These are phyloP conservation scores for Zymoseptoria passerinii DNA, from an alignment of 2,329 filamentous ascomycete genomes.

Conservation along the genomic window DNA sequence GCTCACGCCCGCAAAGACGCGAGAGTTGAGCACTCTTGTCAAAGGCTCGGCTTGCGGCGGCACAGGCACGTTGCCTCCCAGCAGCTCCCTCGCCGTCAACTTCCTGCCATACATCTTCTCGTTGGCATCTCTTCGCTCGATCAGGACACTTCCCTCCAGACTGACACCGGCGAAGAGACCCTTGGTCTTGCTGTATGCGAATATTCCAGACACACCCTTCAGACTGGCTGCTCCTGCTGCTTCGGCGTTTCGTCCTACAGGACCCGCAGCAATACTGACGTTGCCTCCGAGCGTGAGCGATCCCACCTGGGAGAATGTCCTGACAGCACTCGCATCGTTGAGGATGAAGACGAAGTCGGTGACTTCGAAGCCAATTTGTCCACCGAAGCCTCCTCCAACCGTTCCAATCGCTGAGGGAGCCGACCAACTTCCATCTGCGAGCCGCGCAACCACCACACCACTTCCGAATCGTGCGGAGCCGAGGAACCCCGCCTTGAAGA, in stretches of 20 bases:
- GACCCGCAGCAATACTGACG: constrained; percentile 89
- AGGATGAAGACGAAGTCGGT: constrained; percentile 98
- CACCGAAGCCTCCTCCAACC: constrained; percentile 72
- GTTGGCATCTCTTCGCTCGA: constrained; percentile 93
- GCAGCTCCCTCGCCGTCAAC: constrained; percentile 71
- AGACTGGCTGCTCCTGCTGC: constrained; percentile 88
- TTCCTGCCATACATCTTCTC: constrained; percentile 87
- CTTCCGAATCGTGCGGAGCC: constrained; percentile 75
- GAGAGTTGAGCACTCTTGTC: constrained; percentile 74
- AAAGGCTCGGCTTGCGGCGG: constrained; percentile 78
- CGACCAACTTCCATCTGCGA: constrained; percentile 70
- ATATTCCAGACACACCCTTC: constrained; percentile 81
- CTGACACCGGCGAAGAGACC: constrained; percentile 93
- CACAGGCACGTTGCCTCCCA: constrained; percentile 67
- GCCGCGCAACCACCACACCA: constrained; percentile 70
- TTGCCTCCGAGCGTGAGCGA: constrained; percentile 91
- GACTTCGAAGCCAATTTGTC: constrained; percentile 78
- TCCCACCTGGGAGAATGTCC: constrained; percentile 86
- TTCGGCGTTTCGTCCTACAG: constrained; percentile 89
- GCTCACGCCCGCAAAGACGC: constrained; percentile 66
- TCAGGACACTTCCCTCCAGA: constrained; percentile 83
- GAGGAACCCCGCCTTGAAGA: constrained; percentile 80
- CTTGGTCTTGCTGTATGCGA: constrained; percentile 97
- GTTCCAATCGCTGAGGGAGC: constrained; percentile 75
- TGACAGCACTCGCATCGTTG: constrained; percentile 82